Percentiles rank a stretch among this genome's conserved stretches.
Evolutionary conservation across 2,329 filamentous ascomycete species (phyloP).

Genomic region (Harringtonia lauricola): DNA sequence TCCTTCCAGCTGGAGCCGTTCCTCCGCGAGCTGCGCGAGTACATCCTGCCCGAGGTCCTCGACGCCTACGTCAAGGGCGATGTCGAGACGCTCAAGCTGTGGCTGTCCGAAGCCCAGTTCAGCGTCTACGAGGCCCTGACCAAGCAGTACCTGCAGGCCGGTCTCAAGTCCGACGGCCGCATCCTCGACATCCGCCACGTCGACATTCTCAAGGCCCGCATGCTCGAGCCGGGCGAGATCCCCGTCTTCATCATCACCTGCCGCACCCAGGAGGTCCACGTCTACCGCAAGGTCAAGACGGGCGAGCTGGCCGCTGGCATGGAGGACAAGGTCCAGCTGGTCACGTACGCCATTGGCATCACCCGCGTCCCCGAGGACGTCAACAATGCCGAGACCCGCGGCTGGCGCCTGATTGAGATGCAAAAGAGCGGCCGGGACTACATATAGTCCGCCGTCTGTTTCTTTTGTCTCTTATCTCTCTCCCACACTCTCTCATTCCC

Average conservation of each 20-base stretch:
- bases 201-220: slow-evolving; percentile 70
- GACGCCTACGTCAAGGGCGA: slow-evolving; percentile 98
- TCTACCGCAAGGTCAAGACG: slow-evolving; percentile 87
- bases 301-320: slow-evolving; percentile 86
- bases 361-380: slow-evolving; percentile 91
- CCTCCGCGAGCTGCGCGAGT: slow-evolving; percentile 89
- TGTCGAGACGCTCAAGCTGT: slow-evolving; percentile 77
- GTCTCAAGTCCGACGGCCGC: slow-evolving; percentile 86
- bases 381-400: slow-evolving; percentile 90
- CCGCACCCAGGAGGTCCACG: slow-evolving; percentile 93
- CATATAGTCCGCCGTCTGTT: slow-evolving; percentile 26
- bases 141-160: slow-evolving; percentile 88
- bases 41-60: slow-evolving; percentile 92
- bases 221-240: slow-evolving; percentile 76
- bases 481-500: slow-evolving; percentile 15
- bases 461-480: slow-evolving; percentile 25
- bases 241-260: slow-evolving; percentile 97
- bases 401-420: slow-evolving; percentile 95
- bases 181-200: slow-evolving; percentile 94
- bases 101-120: slow-evolving; percentile 93
- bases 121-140: slow-evolving; percentile 94
- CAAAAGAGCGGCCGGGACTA: slow-evolving; percentile 96
- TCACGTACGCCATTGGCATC: slow-evolving; percentile 95
- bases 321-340: slow-evolving; percentile 97
- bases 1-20: slow-evolving; percentile 92